phyloP scores from a whole-genome alignment of 257 asterid species.

The Coffea eugenioides region DNA sequence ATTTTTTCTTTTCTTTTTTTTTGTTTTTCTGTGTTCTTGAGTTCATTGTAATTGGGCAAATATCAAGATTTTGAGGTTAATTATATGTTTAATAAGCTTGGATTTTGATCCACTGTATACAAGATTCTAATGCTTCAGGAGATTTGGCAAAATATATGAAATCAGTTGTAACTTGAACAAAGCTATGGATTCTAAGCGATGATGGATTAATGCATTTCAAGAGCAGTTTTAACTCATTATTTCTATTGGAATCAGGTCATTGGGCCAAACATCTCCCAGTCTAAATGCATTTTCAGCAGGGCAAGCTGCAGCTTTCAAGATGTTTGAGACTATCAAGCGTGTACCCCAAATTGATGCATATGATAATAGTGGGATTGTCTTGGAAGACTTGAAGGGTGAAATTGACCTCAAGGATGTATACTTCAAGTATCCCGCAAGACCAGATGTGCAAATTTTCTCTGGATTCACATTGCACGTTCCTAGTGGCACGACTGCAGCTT shows the following conservation, averaged over 20 bases:
- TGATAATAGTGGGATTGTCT: conserved; percentile 39
- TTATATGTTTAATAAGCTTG: no score
- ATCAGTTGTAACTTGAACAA: not conserved
- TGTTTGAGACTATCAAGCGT: conserved; percentile 56
- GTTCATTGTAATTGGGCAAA: not conserved
- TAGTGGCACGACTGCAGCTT: conserved; percentile 56
- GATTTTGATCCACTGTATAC: not conserved
- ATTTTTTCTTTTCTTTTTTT: not conserved
- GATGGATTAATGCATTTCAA: not conserved
- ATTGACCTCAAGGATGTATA: conserved; percentile 57
- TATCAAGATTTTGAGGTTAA: not conserved
- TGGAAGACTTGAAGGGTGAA: conserved; percentile 60
- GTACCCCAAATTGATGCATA: conserved; percentile 49
- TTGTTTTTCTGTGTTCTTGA: not conserved
- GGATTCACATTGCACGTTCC: conserved; percentile 51
- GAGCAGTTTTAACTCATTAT: not conserved
- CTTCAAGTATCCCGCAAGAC: conserved; percentile 74
- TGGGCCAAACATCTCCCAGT: conserved; percentile 62
- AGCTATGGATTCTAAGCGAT: not conserved
- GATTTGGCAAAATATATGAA: not conserved
- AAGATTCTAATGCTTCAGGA: not conserved
- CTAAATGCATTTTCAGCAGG: conserved; percentile 64
- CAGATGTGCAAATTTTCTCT: conserved; percentile 64
- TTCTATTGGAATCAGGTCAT: conserved; percentile 35
- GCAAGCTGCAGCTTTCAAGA: conserved; percentile 58